phyloP scores from a whole-genome alignment of 306 rosid species.

The Lotus japonicus region DNA sequence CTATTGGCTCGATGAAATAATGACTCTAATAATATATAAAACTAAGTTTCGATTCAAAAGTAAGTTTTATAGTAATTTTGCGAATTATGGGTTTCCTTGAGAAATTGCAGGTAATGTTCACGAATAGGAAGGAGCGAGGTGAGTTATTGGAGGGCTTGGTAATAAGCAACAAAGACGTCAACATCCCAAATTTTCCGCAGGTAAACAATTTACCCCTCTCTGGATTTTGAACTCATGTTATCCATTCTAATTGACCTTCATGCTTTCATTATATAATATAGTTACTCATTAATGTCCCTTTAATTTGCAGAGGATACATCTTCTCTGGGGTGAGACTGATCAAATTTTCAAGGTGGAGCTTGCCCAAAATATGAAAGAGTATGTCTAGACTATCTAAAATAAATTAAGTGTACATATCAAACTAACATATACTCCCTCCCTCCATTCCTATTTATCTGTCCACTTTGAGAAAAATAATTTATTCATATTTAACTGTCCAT shows the following conservation, averaged over 20 bases:
- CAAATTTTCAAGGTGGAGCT: slow-evolving; percentile 67
- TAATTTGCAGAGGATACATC: slow-evolving; percentile 81
- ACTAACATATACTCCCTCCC: no score
- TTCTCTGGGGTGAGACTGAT: slow-evolving; percentile 88
- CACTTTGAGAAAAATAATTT: no score
- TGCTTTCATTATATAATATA: neutral
- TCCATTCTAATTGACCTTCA: neutral
- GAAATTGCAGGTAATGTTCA: slow-evolving; percentile 70
- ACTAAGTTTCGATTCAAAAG: neutral
- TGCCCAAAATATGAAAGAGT: slow-evolving; percentile 74
- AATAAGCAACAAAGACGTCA: slow-evolving; percentile 41
- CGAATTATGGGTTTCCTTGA: neutral
- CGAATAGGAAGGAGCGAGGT: slow-evolving; percentile 69
- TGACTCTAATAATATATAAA: neutral
- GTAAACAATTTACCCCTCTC: slow-evolving; percentile 21
- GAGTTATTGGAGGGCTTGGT: slow-evolving; percentile 72
- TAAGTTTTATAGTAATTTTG: neutral
- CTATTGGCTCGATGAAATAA: no score
- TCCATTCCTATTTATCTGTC: no score
- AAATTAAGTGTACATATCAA: no score
- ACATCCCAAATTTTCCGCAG: slow-evolving; percentile 58
- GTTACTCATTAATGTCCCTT: neutral
- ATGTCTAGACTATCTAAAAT: neutral
- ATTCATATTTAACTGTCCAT: no score
- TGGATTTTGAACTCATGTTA: neutral